Evolutionary conservation across 2,329 filamentous ascomycete genomes (phyloP), one percentile per base, ranked within the genome.

Genomic region (Geosmithia putterillii): DNA sequence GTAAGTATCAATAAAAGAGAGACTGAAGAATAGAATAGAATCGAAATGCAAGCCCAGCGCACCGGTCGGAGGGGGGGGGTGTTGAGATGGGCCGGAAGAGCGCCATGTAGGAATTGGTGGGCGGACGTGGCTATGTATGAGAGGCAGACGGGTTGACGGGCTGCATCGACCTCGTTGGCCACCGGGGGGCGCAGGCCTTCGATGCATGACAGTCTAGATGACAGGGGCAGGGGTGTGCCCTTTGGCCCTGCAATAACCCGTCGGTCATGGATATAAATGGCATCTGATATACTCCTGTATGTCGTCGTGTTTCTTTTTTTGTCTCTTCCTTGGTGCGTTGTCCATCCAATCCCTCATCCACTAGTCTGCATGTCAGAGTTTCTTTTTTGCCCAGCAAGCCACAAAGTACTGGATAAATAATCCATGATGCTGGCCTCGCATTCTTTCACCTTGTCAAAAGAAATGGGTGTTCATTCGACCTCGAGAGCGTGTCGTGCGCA

Each of bases 111-210:
- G 42, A 39, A 21, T 43, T n/a, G 42, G 42, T 43, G 42, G 36
- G 22, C 15, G 17, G 20, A 22, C 22, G 34, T 32, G 36, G 36
- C 35, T 39, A 43, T 43, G 42, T 39, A 43, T 43, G 42, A 34
- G 22, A 21, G 35, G n/a, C 37, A 23, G 36, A 25, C 42, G 32
- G n/a, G n/a, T n/a, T n/a, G n/a, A n/a, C n/a, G n/a, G n/a, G 35
- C 22, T 39, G 42, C 32, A 37, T 40, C 37, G 21, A 32, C 17
- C 21, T 34, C n/a, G 42, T 43, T 43, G 42, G 42, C 22, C 23
- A 40, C 8, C 21, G 17, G 20, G 35, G 34, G n/a, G 15, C 21
- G 19, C 18, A 28, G 15, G 14, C 39, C n/a, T 28, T 25, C 22
- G 36, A 20, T 25, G 21, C 36, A 43, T 40, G n/a, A 28, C 18